Evolutionary conservation across 805 yeast species (phyloP).

Genomic region (Spathaspora arborariae): DNA sequence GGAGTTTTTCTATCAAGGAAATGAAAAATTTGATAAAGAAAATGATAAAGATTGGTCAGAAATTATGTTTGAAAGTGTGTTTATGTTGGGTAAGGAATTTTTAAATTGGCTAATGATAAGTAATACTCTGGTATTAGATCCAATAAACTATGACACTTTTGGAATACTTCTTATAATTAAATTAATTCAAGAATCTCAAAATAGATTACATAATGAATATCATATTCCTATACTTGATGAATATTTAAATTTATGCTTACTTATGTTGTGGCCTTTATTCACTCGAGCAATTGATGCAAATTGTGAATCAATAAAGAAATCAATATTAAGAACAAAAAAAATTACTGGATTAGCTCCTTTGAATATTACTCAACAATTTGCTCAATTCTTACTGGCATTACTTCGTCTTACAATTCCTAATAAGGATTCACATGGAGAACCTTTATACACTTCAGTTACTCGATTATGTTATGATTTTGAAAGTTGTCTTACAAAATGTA

Average conservation of each 20-base stretch:
- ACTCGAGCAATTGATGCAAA: slow-evolving; percentile 74
- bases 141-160: slow-evolving; percentile 58
- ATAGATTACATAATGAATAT: slow-evolving; percentile 60
- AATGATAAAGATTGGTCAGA: slow-evolving; percentile 28
- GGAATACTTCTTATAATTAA: slow-evolving; percentile 77
- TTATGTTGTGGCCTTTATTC: slow-evolving; percentile 82
- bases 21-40: slow-evolving; percentile 28
- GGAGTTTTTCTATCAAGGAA: slow-evolving; percentile 60
- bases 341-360: slow-evolving; percentile 39
- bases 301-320: slow-evolving; percentile 64
- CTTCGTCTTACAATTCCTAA: slow-evolving; percentile 45
- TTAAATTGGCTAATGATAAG: slow-evolving; percentile 35
- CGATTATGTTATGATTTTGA: slow-evolving; percentile 81
- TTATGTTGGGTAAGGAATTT: slow-evolving; percentile 42
- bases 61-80: slow-evolving; percentile 34
- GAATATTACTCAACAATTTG: slow-evolving; percentile 73
- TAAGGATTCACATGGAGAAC: slow-evolving; percentile 50
- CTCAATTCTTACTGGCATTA: slow-evolving; percentile 67
- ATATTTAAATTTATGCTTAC: slow-evolving; percentile 60
- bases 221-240: slow-evolving; percentile 69
- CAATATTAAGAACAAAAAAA: slow-evolving; percentile 28
- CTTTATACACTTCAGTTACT: slow-evolving; percentile 63
- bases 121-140: slow-evolving; percentile 18
- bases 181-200: slow-evolving; percentile 59
- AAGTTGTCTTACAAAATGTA: slow-evolving; percentile 65